Evolutionary conservation across 495 filamentous ascomycete genomes (phyloP), one percentile per base, ranked within the genome.

Genomic region (Rostrohypoxylon terebratum): DNA sequence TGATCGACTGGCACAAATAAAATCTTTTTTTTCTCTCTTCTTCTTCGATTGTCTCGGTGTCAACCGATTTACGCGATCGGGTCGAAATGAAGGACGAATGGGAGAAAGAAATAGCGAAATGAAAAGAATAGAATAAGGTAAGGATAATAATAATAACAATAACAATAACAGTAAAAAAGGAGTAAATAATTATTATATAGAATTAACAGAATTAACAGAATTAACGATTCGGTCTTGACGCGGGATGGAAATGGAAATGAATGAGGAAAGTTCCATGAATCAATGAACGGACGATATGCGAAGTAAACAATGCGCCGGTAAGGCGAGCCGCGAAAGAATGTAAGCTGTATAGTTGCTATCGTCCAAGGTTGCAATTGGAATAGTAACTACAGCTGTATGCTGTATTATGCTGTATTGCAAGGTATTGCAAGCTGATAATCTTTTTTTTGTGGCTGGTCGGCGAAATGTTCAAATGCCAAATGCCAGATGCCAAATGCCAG

Each of bases 271-370:
- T 14, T 45, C 61, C 64, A 72, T 59, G 68, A 72, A 68, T 45
- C 61, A 68, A 72, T 59, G 68, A 72, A 68, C 42, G 58, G 61
- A 69, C 10, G 50, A 40, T 31, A 57, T 51, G 68, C 33, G 65
- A 68, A 66, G 64, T 69, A 74, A 75, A 69, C 68, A 75, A 68
- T 65, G 65, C 66, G 65, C 53, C 54, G 65, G 40, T 38, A 47
- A 68, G 59, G 64, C 66, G 36, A 47, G 36, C 63, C 51, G 63
- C 64, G 23, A 73, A 73, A 73, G 66, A 73, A 73, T 73, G 66
- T 73, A 66, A 64, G 66, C 54, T 34, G 62, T 57, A 64, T 66
- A 65, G 51, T 48, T 38, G 16, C 16, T 69, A 51, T 4, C 13
- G 25, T 48, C 61, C 45, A 31, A 60, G 31, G 47, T 58, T 18